Conservation (phyloP, 768 basidiomycete species). For the Imleria badia region DNA sequence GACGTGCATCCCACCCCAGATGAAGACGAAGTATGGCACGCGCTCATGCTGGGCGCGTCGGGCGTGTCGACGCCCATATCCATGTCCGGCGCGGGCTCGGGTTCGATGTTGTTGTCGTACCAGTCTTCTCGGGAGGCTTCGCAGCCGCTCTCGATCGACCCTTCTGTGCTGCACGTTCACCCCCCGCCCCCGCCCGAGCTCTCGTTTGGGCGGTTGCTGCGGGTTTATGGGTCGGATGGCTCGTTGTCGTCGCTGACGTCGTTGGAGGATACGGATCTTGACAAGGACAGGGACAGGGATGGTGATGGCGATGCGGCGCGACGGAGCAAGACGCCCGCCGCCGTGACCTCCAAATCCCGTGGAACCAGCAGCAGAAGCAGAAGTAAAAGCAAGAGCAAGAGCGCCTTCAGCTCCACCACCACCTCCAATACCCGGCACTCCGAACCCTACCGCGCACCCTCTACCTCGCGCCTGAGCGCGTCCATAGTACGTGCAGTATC, state of each 20-base stretch:
- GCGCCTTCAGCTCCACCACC: no score
- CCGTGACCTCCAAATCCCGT: not conserved
- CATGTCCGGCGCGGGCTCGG: not conserved
- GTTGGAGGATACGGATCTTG: slow-evolving; percentile 2
- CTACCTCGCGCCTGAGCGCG: no score
- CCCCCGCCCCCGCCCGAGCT: not conserved
- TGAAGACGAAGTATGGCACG: slow-evolving; percentile 22
- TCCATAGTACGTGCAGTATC: not conserved
- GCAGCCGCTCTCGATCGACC: not conserved
- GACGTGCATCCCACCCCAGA: slow-evolving; percentile 6
- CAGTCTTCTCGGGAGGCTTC: not conserved
- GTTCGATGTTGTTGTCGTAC: not conserved
- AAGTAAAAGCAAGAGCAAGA: no score
- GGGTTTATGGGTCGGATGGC: accelerated
- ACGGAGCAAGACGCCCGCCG: not conserved
- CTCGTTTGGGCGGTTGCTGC: no score
- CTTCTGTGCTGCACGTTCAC: slow-evolving; percentile 14
- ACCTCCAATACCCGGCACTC: no score
- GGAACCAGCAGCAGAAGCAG: not conserved
- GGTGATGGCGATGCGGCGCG: not conserved
- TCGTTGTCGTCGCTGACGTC: slow-evolving; percentile 21
- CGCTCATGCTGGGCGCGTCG: slow-evolving; percentile 18
- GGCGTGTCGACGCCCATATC: slow-evolving; percentile 16
- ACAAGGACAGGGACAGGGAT: not conserved
- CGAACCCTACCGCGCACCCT: no score